Evolutionary conservation across 129 eudicot species (phyloP).

Genomic region (Flaveria brownii): DNA sequence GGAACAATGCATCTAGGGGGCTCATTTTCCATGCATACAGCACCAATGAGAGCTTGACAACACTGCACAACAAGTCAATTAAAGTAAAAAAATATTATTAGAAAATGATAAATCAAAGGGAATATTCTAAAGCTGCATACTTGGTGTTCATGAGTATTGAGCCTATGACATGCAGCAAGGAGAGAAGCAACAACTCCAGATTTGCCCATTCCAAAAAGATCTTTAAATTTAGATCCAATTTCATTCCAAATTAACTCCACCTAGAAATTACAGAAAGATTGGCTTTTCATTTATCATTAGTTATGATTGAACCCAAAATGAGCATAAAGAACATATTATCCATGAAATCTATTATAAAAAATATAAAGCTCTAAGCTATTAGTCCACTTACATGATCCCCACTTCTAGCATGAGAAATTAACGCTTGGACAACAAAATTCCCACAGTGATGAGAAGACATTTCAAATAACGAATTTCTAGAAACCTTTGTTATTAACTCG

Average conservation of each 20-base stretch:
- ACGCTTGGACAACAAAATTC: slow-evolving; percentile 87
- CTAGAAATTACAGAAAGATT: slow-evolving; percentile 35
- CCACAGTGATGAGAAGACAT: slow-evolving; percentile 77
- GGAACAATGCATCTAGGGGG: slow-evolving; percentile 73
- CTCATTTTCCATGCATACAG: slow-evolving; percentile 62
- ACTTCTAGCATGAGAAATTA: slow-evolving; percentile 70
- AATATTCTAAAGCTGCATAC: slow-evolving; percentile 32
- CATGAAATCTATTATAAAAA: slow-evolving; percentile 2
- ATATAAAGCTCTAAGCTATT: neutral
- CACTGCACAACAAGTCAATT: slow-evolving; percentile 51
- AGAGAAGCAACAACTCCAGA: slow-evolving; percentile 93
- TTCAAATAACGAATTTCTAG: slow-evolving; percentile 58
- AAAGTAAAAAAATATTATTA: neutral
- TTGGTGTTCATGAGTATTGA: slow-evolving; percentile 66
- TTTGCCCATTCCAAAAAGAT: slow-evolving; percentile 79
- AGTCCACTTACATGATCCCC: slow-evolving; percentile 65
- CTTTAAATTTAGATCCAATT: slow-evolving; percentile 64
- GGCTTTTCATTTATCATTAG: neutral
- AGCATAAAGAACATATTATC: neutral
- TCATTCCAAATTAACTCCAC: slow-evolving; percentile 73
- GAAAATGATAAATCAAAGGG: slow-evolving; percentile 1
- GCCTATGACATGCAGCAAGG: slow-evolving; percentile 76
- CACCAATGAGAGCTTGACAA: slow-evolving; percentile 83
- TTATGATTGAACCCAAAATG: neutral
- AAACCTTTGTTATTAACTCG: slow-evolving; percentile 55